A percentile compares a stretch with the other conserved stretches of the same genome.
phyloP scores from a whole-genome alignment of 371 early-diverging fungal genomes.

The Mortierella sp. region DNA sequence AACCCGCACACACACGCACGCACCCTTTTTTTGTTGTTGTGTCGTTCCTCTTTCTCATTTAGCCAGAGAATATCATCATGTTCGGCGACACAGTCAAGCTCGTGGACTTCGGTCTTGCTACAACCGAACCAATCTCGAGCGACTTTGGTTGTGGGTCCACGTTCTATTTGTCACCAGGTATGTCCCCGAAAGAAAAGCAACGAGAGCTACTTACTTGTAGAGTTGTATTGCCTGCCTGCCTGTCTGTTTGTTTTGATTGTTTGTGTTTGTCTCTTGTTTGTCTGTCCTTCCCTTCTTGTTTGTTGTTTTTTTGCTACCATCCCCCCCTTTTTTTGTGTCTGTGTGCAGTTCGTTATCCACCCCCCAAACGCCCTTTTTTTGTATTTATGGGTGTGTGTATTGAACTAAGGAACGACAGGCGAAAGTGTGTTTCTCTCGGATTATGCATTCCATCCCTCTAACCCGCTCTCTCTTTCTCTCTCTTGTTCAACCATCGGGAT shows the following conservation, averaged over 20 bases:
- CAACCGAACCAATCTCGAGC: conserved; percentile 75
- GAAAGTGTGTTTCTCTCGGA: conserved; percentile 19
- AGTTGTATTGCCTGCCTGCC: conserved; percentile 3
- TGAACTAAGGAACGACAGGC: neutral
- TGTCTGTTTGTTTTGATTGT: neutral
- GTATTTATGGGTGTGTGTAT: neutral
- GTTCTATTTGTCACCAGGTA: conserved; percentile 93
- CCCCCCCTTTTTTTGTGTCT: neutral
- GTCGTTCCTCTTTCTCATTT: neutral
- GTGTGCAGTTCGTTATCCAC: too few species aligned
- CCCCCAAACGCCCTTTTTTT: neutral
- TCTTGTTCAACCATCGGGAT: neutral
- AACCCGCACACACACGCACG: neutral
- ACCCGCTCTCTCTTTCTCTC: neutral
- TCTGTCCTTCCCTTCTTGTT: neutral
- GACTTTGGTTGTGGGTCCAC: conserved; percentile 94
- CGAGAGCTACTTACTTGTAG: neutral
- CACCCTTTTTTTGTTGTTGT: neutral
- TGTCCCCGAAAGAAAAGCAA: neutral
- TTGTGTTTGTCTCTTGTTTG: neutral
- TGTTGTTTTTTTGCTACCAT: neutral
- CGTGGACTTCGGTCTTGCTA: conserved; percentile 96
- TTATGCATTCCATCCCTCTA: conserved; percentile 17
- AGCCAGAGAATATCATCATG: conserved; percentile 74
- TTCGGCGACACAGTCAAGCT: conserved; percentile 79